Conservation (phyloP, 2,329 filamentous ascomycete genomes). For the Coniochaeta sp. region DNA sequence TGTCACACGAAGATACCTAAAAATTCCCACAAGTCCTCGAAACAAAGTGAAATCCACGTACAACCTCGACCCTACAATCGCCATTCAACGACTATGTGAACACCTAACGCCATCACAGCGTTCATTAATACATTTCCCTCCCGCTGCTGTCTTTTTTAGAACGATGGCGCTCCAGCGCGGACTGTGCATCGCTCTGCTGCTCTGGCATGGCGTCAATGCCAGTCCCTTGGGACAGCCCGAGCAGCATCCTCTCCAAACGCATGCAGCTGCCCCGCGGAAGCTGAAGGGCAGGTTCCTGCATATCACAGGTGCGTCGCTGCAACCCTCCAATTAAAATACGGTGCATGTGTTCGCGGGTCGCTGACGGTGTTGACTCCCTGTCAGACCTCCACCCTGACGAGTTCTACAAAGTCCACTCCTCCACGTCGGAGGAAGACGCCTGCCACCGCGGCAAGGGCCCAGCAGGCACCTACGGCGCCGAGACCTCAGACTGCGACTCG, state of each 20-base stretch:
- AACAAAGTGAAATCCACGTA: too few species aligned
- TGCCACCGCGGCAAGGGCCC: slow-evolving; percentile 76
- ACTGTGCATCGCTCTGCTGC: slow-evolving; percentile 18
- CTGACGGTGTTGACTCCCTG: not conserved
- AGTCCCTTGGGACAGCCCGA: slow-evolving; percentile 12
- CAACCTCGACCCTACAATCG: not conserved
- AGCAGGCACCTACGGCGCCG: slow-evolving; percentile 76
- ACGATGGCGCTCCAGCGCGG: slow-evolving; percentile 14
- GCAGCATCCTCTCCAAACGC: slow-evolving; percentile 12
- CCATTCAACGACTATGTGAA: not conserved
- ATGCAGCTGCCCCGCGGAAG: slow-evolving; percentile 26
- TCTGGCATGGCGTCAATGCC: slow-evolving; percentile 23
- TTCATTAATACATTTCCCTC: not conserved
- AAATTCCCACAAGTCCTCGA: not conserved
- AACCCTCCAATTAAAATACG: slow-evolving; percentile 1
- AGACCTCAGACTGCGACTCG: slow-evolving; percentile 83
- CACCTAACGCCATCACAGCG: not conserved
- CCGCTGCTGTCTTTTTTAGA: not conserved
- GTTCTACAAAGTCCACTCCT: slow-evolving; percentile 74
- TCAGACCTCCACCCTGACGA: slow-evolving; percentile 87
- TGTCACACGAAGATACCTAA: not conserved
- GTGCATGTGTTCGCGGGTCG: slow-evolving; percentile 6
- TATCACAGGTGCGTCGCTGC: slow-evolving; percentile 60
- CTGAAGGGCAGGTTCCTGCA: slow-evolving; percentile 76
- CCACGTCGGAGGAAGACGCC: slow-evolving; percentile 57